phyloP scores from a whole-genome alignment of 129 eudicot species.

The Tagetes erecta region DNA sequence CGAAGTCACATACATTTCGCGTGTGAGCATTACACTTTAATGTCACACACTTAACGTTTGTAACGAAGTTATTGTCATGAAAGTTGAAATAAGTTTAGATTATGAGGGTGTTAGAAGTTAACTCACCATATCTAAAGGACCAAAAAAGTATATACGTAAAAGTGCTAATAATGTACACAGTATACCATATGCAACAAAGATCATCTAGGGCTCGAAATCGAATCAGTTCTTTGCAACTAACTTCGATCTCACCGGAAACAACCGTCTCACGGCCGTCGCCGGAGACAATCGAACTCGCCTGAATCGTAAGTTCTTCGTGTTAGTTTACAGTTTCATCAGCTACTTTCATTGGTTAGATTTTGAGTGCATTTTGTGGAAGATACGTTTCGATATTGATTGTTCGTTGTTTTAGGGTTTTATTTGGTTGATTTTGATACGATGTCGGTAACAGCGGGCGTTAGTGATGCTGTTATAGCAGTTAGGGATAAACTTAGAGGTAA shows the following conservation, averaged over 20 bases:
- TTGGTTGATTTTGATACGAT: slow-evolving; percentile 27
- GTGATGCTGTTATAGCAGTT: slow-evolving; percentile 72
- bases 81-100: not conserved
- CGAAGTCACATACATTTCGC: too few relatives aligned
- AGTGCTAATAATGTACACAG: not conserved
- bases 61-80: too few relatives aligned
- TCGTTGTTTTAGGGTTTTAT: slow-evolving; percentile 22
- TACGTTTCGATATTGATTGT: not conserved
- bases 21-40: too few relatives aligned
- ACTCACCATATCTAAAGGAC: not conserved
- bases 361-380: not conserved
- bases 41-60: too few relatives aligned
- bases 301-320: slow-evolving; percentile 13
- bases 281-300: not conserved
- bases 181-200: not conserved
- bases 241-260: not conserved
- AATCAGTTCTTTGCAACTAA: not conserved
- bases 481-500: slow-evolving; percentile 89
- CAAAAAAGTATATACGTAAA: slow-evolving; percentile 2
- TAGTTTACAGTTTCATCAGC: not conserved
- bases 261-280: not conserved
- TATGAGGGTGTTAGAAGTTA: slow-evolving; percentile 4
- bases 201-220: slow-evolving; percentile 26
- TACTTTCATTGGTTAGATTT: not conserved
- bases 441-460: slow-evolving; percentile 96